Base-by-base conservation (phyloP, 768 basidiomycete genomes). In the Polyporus arcularius region DNA sequence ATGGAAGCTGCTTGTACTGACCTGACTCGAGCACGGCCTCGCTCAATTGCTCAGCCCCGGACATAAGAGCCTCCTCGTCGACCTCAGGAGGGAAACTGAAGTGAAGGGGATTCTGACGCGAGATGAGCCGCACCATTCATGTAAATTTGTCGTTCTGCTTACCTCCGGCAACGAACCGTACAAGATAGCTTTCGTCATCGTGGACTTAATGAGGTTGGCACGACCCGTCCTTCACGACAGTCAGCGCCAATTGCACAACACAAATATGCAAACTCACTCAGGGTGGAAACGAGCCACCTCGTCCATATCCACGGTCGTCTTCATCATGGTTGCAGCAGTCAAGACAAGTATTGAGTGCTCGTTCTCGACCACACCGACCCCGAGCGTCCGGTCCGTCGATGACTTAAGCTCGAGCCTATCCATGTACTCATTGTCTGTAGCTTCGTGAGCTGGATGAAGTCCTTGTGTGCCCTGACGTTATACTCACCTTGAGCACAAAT, bases 41-140 rank as follows among this genome's bases (percentile, higher is more conserved):
- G 58, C 92, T 92, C 28, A 90, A 83, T 64, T 88, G 87, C 66
- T 90, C 86, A 4, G 91, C 90, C 6, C 86, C 89, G 66, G 81
- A 81, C 88, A 92, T 92, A 46, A 94, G 74, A 54, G 87, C 87
- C 61, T 90, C 88, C 58, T 85, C 88, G 55, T 92, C 90, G 9
- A 93, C 76, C 60, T 89, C 86, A 14, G 90, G 89, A 6, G 90
- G 89, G 66, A 93, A 88, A 67, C 87, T 87, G 68, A 93, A 93
- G 48, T 86, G 82, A 10, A 94, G 72, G 10, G 91, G 92, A 67
- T 94, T 93, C 82, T 91, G 61, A 14, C 8, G 18, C n/a, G 28
- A 12, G 15, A 9, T 39, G 10, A 38, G 16, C 16, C 43, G 11
- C 16, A 16, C 35, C 53, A 26, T 53, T 60, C n/a, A 45, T 45